Base-by-base conservation (phyloP, 331 rosid genomes). In the Quercus lobata region DNA sequence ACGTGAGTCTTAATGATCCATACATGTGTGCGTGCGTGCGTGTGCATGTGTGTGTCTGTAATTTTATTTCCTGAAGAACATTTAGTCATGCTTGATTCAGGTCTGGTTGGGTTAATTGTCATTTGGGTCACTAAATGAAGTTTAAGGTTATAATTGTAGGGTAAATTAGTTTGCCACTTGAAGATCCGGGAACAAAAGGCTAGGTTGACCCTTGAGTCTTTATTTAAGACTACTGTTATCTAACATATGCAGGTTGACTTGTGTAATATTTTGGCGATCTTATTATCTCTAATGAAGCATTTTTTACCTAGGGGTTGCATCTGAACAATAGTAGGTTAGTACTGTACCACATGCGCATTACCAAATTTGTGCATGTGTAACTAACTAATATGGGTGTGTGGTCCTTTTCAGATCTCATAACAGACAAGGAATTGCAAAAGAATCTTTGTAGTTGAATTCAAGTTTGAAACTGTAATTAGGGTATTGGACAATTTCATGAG, bases 21-120 rank as follows among this genome's bases (percentile, higher is more conserved):
- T 41, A 41, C 2, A 8, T 41, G 0, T 37, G 44, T 0, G 44
- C 2, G 44, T 0, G 10, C 0, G 11, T 0, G 46, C 3, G 1
- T 2, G 46, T 8, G 44, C 44, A 0, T 37, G 46, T 8, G 46
- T 41, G 46, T 41, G 46, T 41, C 12, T 41, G 12, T 54, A 4
- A 1, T 54, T 54, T 54, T 15, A 17, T 14, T 54, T 17, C 58
- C 17, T 18, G 58, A 54, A 54, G 58, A 54, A 54, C n/a, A 18
- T 54, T 17, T 18, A 18, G 58, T 54, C n/a, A 54, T 18, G n/a
- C 21, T 17, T 54, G 58, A 18, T 17, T 18, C 58, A 54, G 21
- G 7, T 54, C n/a, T 54, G 58, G n/a, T 17, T 17, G 58, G n/a
- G 58, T 54, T 54, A 54, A 54, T 41, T 41, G 46, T 41, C 46